These are phyloP conservation scores for Boletus tomentosulus DNA, from an alignment of 768 basidiomycete genomes.

Conservation along the genomic window DNA sequence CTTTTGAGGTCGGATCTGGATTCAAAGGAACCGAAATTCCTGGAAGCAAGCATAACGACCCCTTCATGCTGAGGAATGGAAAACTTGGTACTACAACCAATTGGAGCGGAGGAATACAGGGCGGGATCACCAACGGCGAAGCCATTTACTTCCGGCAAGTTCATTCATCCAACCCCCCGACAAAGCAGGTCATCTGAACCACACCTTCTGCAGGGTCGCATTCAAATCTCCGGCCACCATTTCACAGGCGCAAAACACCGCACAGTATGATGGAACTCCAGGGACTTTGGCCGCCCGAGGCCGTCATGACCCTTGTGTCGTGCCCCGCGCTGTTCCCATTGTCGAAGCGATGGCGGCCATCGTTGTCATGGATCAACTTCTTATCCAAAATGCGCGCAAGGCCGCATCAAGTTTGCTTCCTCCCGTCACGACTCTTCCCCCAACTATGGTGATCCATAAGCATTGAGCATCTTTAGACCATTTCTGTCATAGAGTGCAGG, in stretches of 20 bases:
- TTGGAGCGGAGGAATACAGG: slow-evolving; percentile 97
- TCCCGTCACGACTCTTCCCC: slow-evolving; percentile 81
- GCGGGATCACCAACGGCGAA: slow-evolving; percentile 97
- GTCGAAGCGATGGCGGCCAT: slow-evolving; percentile 97
- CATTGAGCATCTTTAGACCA: slow-evolving; percentile 8
- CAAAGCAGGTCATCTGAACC: slow-evolving; percentile 6
- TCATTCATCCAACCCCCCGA: not conserved
- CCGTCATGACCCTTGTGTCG: slow-evolving; percentile 95
- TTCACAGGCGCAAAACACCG: slow-evolving; percentile 85
- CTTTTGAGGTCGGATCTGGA: slow-evolving; percentile 96
- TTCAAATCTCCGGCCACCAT: slow-evolving; percentile 99
- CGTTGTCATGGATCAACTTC: slow-evolving; percentile 90
- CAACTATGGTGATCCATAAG: slow-evolving; percentile 78
- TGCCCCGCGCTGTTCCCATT: slow-evolving; percentile 95
- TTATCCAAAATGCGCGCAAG: slow-evolving; percentile 83
- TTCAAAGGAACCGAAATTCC: slow-evolving; percentile 93
- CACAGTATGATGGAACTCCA: slow-evolving; percentile 87
- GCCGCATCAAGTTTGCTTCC: slow-evolving; percentile 77
- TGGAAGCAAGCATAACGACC: slow-evolving; percentile 91
- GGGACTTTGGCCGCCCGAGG: slow-evolving; percentile 89
- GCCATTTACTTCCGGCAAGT: slow-evolving; percentile 92
- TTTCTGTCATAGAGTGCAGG: not conserved
- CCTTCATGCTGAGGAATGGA: slow-evolving; percentile 70
- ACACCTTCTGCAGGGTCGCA: slow-evolving; percentile 60
- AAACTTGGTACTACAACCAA: slow-evolving; percentile 82